Conservation (phyloP, 202 grass and related monocot genomes). For the Bolboschoenoplectus hybrid region DNA sequence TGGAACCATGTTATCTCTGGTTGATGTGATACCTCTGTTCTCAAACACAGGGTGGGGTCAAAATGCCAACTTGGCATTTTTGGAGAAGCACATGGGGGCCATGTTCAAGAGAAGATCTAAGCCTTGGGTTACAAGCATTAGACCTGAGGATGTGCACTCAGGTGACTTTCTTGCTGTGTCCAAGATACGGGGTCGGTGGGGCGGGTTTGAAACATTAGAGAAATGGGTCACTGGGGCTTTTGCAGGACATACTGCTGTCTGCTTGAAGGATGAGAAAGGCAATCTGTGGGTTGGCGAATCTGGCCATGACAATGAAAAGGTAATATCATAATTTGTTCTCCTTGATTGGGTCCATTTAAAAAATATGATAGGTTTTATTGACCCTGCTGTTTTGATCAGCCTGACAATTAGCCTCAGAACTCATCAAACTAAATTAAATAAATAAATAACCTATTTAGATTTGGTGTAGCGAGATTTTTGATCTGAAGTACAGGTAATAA, state of each 20-base stretch:
- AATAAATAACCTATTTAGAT: not conserved
- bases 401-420: not conserved
- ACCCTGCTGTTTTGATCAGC: not conserved
- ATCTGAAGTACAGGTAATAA: not conserved
- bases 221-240: constrained; percentile 99
- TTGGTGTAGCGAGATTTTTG: not conserved
- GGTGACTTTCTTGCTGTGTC: constrained; percentile 91
- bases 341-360: not conserved
- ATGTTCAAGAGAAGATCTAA: constrained; percentile 78
- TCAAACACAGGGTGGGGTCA: constrained; percentile 97
- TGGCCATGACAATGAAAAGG: constrained; percentile 92
- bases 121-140: constrained; percentile 68
- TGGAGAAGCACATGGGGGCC: constrained; percentile 93
- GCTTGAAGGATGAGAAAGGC: constrained; percentile 87
- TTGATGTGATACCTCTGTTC: constrained; percentile 94
- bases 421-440: not conserved
- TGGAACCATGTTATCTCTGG: constrained; percentile 83
- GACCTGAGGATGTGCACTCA: constrained; percentile 71
- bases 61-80: constrained; percentile 82
- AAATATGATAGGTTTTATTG: constrained; percentile 2
- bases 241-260: constrained; percentile 93
- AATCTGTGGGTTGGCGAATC: constrained; percentile 93
- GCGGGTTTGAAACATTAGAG: constrained; percentile 94
- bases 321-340: constrained; percentile 41
- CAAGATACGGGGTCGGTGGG: constrained; percentile 93